Base-by-base conservation (phyloP, 1,284 basidiomycete genomes). In the Phellopilus nigrolimitatus region DNA sequence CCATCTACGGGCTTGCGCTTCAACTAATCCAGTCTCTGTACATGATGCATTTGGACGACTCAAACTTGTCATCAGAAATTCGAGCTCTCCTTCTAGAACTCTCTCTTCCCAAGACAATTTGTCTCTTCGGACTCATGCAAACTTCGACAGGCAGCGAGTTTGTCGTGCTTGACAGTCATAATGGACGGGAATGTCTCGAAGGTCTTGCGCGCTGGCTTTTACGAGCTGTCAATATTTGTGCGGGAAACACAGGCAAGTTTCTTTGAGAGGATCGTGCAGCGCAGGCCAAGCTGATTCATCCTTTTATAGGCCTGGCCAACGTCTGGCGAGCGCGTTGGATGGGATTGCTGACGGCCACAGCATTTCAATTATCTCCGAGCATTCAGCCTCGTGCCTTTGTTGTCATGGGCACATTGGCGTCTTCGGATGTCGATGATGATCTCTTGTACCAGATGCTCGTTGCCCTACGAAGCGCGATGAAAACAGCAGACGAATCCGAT, bases 261-360 rank as follows among this genome's bases (percentile, higher is more conserved):
- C 24, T 22, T 36, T 22, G 9, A 15, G 25, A n/a, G 34, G 6
- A 0, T 0, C 3, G 4, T 27, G 10, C 7, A 3, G 13, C 37
- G n/a, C 21, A 38, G 4, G 28, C 4, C 10, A 9, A 22, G 21
- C 15, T n/a, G 10, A n/a, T 4, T 10, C 27, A 4, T 31, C 12
- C 15, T 7, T 21, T 21, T n/a, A 37, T 55, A 92, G 94, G 91
- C 47, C 73, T 93, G 8, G 72, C 91, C 36, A 97, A 97, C 63
- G 82, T 89, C 12, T 97, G 95, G 94, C 80, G 89, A 53, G 91
- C 93, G 22, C 77, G 94, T 34, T 93, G 94, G 90, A 92, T 94
- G 82, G 86, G 91, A 49, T 68, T 97, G 49, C 82, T 94, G n/a
- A 89, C 91, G 0, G 84, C 91, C 1, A 92, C 88, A 0, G 92